Conservation (phyloP, 169 alveolate genomes). For the Plasmodium chabaudi region DNA sequence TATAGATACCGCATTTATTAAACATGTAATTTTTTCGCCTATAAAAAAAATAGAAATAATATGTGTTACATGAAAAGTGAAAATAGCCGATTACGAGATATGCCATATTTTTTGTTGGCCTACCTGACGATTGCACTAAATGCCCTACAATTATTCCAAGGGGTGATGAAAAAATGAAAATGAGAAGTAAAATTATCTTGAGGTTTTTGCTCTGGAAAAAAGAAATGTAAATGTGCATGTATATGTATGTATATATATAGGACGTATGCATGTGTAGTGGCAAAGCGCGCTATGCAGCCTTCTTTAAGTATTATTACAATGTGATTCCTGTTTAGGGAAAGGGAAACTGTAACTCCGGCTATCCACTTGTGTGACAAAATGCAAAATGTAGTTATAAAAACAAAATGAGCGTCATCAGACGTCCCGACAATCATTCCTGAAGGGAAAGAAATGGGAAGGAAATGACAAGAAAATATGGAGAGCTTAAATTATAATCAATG, state of each 20-base stretch:
- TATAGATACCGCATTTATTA: conserved; percentile 54
- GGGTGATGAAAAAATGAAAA: conserved; percentile 49
- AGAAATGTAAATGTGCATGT: not conserved
- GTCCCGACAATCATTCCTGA: conserved; percentile 73
- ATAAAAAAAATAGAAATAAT: not conserved
- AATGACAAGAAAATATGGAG: no score
- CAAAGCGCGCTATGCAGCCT: not conserved
- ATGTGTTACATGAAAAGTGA: not conserved
- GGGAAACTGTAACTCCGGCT: conserved; percentile 65
- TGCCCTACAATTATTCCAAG: conserved; percentile 57
- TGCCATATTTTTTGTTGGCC: not conserved
- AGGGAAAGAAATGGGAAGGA: not conserved
- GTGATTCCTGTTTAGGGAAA: conserved; percentile 44
- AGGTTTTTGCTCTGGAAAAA: conserved; percentile 28
- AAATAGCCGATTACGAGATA: not conserved
- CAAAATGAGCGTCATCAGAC: conserved; percentile 28
- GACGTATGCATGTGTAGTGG: not conserved
- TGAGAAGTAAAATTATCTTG: conserved; percentile 23
- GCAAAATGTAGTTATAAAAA: conserved; percentile 56
- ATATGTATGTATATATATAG: not conserved
- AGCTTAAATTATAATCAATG: no score
- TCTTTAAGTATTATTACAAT: conserved; percentile 5
- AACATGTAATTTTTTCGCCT: conserved; percentile 54
- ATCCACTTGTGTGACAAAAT: conserved; percentile 68
- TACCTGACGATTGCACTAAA: conserved; percentile 37